Evolutionary conservation across 129 eudicot species (phyloP), one percentile per base, ranked within the genome.

Genomic region (Flaveria brownii): DNA sequence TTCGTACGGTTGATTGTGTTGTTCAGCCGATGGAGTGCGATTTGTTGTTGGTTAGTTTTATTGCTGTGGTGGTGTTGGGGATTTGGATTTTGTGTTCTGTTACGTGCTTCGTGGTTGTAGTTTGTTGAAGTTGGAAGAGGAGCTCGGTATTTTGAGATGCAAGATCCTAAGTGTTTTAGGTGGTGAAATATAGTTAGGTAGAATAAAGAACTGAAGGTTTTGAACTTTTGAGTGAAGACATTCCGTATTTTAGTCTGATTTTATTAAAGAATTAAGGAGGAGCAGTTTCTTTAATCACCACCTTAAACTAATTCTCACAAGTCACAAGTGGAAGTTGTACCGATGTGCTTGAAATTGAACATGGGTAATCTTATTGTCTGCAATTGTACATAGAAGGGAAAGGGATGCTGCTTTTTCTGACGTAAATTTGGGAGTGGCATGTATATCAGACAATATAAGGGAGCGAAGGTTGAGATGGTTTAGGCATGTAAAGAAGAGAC

Each of bases 31-130:
- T 75, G 8, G 30, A 75, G 54, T 76, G 8, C 0, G 36, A 43
- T 18, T 30, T 46, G 47, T 51, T 3, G 36, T n/a, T 16, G 20
- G 49, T 39, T 79, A 14, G 52, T 28, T 47, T 46, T 49, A 14
- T 65, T 26, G 3, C 2, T 4, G 25, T 76, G 13, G 11, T 47
- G 17, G 26, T 17, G 30, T 28, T 49, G 45, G 7, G 5, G 6
- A 28, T 25, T 4, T 26, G 39, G 39, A 28, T 30, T 28, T 62
- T 46, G 28, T 62, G 72, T 28, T 30, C 10, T 64, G 7, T 75
- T n/a, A 49, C 14, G 23, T 75, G 72, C 15, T 76, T 65, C 14
- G 26, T 76, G 72, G 5, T 65, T 65, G 25, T 33, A 49, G 80
- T 3, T 49, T 18, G 72, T 47, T 64, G 14, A 18, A 30, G 73